Evolutionary conservation across 345 rosid species (phyloP), one percentile per base, ranked within the genome.

Genomic region (Salix suchowensis): DNA sequence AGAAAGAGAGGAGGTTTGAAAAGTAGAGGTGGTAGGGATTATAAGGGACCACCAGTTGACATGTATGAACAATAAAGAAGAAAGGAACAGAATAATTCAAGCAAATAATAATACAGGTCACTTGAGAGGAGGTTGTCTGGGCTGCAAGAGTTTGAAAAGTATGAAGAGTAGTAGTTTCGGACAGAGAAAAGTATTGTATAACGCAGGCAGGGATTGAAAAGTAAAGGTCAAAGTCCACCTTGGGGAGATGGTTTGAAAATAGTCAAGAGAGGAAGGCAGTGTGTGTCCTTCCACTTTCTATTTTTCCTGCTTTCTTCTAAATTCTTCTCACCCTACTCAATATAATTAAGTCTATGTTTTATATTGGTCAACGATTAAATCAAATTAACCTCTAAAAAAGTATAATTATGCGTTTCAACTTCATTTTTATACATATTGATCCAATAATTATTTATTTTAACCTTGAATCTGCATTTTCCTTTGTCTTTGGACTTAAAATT

Each of bases 191-290:
- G 36, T 32, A 55, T 23, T 30, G 55, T 72, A 36, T 36, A 39
- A 15, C 8, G 46, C 82, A 67, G 80, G 79, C 85, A 77, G 32
- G 76, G 42, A 81, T 58, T 58, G 87, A 82, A 88, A 88, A 81
- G 87, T 84, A 85, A 76, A 6, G 83, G 87, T 87, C 90, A 87
- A 89, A 85, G 89, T 88, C 89, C 68, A 84, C 84, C 68, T 70
- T 72, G 18, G 71, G 28, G 50, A 46, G 60, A 44, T 50, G 79
- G 10, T 82, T 84, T 87, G 86, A 87, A 87, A 84, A 78, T 84
- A 73, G 90, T 88, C 92, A 88, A 85, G 65, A 39, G 75, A 78
- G 85, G 87, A 80, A 77, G 85, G 88, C 76, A 74, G 32, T 2
- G 36, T 12, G 72, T 78, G 76, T 14, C 71, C 13, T 73, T 55